Base-by-base conservation (phyloP, 306 rosid genomes). In the Casuarina cunninghamiana region DNA sequence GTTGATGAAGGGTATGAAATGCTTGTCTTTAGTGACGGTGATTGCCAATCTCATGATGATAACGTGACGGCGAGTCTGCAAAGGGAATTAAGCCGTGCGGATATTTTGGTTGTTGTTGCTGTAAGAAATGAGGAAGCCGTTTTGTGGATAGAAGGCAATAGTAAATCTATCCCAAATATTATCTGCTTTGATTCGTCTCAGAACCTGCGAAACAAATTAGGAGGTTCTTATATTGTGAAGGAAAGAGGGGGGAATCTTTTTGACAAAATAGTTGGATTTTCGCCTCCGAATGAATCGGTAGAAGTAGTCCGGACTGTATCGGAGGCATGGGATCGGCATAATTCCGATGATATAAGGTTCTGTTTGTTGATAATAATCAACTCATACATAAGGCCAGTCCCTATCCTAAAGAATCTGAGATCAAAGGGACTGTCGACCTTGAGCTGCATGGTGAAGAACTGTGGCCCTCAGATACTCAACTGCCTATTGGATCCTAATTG, bases 401-500 rank as follows among this genome's bases (percentile, higher is more conserved):
- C 97, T 6, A 72, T 88, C 19, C 79, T 93, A 86, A 80, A 88
- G 84, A 93, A 91, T 86, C 89, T 93, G 84, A 88, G 96, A 83
- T 82, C 97, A 17, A 93, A 89, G 76, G 97, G 97, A 16, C 86
- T 93, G 73, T 91, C 96, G 17, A 91, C 96, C 38, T 77, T 93
- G 2, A 91, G 81, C 77, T 91, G 97, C 75, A 91, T 93, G 97
- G 74, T 84, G 72, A 93, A 71, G 83, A 93, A 93, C 81, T 93
- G 97, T 48, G 94, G 97, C 15, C 84, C 85, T 75, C 96, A 93
- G 81, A 85, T 93, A 81, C 79, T 91, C 21, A 86, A 91, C 69
- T 93, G 96, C 75, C 84, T 93, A 63, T 73, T 93, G 85, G 97
- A 93, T 91, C 87, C 96, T 67, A 84, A 86, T 65, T 91, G 97